Percentiles rank a stretch among this genome's conserved stretches.
Evolutionary conservation across 257 asterid genomes (phyloP).

Genomic region (Solanum habrochaites): DNA sequence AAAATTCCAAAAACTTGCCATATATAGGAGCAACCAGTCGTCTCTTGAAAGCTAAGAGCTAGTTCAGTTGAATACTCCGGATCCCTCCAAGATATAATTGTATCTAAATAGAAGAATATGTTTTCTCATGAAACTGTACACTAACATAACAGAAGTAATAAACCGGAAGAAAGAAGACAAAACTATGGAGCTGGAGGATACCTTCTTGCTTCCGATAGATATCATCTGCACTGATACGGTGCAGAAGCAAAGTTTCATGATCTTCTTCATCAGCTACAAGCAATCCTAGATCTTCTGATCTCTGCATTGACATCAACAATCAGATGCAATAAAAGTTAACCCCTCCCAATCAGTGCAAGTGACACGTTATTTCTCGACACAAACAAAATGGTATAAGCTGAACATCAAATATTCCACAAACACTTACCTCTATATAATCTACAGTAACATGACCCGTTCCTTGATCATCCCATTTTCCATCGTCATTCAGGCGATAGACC

Average conservation of each 20-base stretch:
- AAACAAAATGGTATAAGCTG: background rate
- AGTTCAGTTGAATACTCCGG: slow-evolving; percentile 82
- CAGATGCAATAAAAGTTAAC: background rate
- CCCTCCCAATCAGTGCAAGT: background rate
- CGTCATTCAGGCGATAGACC: slow-evolving; percentile 82
- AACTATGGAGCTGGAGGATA: slow-evolving; percentile 3
- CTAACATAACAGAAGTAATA: background rate
- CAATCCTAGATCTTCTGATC: slow-evolving; percentile 77
- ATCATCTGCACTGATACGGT: slow-evolving; percentile 82
- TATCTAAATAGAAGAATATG: slow-evolving; percentile 35
- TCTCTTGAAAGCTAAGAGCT: slow-evolving; percentile 99
- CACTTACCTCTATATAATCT: slow-evolving; percentile 74
- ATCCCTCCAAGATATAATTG: slow-evolving; percentile 98
- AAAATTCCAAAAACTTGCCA: slow-evolving; percentile 49
- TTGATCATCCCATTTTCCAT: slow-evolving; percentile 99
- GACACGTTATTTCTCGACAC: background rate
- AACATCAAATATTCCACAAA: background rate
- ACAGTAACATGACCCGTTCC: slow-evolving; percentile 97
- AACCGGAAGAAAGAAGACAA: background rate
- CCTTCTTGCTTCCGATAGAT: slow-evolving; percentile 98
- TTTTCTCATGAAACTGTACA: background rate
- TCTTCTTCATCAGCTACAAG: slow-evolving; percentile 81
- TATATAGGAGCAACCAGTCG: slow-evolving; percentile 84
- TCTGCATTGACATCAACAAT: slow-evolving; percentile 34
- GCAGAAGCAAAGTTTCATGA: slow-evolving; percentile 67